Conservation (phyloP, 805 yeast genomes). For the Candida ascalaphidarum region DNA sequence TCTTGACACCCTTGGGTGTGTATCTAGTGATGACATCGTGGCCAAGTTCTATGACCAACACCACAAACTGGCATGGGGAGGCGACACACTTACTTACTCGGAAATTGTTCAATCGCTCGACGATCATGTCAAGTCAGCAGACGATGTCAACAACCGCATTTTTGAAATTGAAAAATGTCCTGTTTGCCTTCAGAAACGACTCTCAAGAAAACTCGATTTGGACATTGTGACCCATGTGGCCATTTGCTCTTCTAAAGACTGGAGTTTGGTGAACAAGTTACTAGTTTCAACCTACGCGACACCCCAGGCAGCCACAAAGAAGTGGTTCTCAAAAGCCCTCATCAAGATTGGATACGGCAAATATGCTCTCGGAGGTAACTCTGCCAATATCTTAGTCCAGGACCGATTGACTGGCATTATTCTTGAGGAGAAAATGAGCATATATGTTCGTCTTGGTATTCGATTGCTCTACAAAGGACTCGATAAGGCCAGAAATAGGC, state of each 20-base stretch:
- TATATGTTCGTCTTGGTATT: slow-evolving; percentile 82
- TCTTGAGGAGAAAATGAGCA: slow-evolving; percentile 88
- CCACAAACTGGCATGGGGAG: slow-evolving; percentile 43
- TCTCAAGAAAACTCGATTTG: slow-evolving; percentile 43
- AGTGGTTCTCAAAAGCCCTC: slow-evolving; percentile 81
- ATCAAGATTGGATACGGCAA: slow-evolving; percentile 85
- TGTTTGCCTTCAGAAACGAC: slow-evolving; percentile 57
- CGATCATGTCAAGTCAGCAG: slow-evolving; percentile 17
- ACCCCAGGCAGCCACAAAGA: slow-evolving; percentile 70
- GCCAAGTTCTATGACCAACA: slow-evolving; percentile 41
- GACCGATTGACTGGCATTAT: slow-evolving; percentile 84
- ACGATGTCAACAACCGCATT: slow-evolving; percentile 25
- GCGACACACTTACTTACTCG: slow-evolving; percentile 37
- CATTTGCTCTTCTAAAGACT: slow-evolving; percentile 71
- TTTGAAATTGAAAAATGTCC: slow-evolving; percentile 73
- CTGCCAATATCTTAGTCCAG: slow-evolving; percentile 91
- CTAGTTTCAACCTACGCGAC: slow-evolving; percentile 67
- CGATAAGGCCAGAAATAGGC: slow-evolving; percentile 47
- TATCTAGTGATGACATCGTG: slow-evolving; percentile 45
- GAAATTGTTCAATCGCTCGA: slow-evolving; percentile 43
- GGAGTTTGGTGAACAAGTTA: slow-evolving; percentile 59
- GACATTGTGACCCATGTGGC: slow-evolving; percentile 86
- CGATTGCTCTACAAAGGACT: slow-evolving; percentile 74
- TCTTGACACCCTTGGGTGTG: slow-evolving; percentile 55
- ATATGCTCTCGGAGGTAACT: slow-evolving; percentile 72